Evolutionary conservation across 331 rosid species (phyloP), one percentile per base, ranked within the genome.

Genomic region (Prunus yedoensis): DNA sequence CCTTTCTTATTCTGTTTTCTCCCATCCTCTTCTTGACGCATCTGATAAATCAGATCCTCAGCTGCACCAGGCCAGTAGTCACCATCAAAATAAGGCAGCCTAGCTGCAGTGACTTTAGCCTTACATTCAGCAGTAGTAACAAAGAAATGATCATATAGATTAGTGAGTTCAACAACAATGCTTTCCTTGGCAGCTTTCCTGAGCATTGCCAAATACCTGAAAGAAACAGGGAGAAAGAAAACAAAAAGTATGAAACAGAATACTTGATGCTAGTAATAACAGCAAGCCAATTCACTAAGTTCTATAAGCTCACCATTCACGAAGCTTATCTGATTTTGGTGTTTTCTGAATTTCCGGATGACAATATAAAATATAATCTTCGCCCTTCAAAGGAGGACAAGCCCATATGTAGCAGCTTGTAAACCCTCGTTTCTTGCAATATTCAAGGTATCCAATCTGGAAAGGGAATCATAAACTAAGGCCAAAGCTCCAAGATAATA

Each of bases 341-440:
- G 99, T 92, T 87, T 95, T 95, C 84, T 95, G 98, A 81, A 92
- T 92, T 85, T 92, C 98, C 1, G 99, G 99, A 81, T 95, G 98
- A 80, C 98, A 94, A 74, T 91, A 94, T 79, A 91, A 85, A 74
- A 94, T 91, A 80, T 94, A 94, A 78, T 95, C 99, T 95, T 95
- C 99, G 79, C 99, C 99, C 97, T 92, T 95, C 51, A 90, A 81
- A 12, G 99, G 98, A 79, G 99, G 99, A 70, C 97, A 95, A 7
- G 98, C 99, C 99, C 99, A 95, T 72, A 95, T 95, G 80, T 95
- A 95, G 87, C 99, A 95, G 83, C 98, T 92, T 56, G 99, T 90
- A 79, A 90, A 92, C 73, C 99, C 99, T 62, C 99, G 92, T 68
- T 71, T 74, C 89, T 95, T 95, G 83, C 99, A 95, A 82, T 95